phyloP scores from a whole-genome alignment of 2,329 filamentous ascomycete species.

The Apiospora arundinis region DNA sequence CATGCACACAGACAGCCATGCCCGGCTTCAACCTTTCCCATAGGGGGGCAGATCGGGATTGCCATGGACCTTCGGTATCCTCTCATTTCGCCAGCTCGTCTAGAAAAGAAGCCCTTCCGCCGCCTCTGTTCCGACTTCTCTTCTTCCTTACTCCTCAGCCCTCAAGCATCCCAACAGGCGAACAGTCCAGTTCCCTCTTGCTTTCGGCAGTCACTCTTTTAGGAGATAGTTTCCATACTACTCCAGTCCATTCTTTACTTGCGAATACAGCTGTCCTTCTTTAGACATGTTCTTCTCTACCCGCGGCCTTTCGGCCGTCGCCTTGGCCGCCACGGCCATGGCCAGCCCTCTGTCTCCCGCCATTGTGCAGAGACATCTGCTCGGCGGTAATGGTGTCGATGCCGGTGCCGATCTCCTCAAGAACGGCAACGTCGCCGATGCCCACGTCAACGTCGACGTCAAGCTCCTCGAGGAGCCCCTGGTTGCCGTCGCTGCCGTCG shows the following conservation, averaged over 20 bases:
- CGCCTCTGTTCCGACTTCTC: conserved; percentile 3
- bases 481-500: conserved; percentile 35
- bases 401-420: background rate
- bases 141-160: conserved; percentile 14
- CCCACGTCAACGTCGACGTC: conserved; percentile 34
- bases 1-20: too few relatives aligned
- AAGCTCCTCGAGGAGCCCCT: conserved; percentile 42
- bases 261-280: conserved; percentile 28
- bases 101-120: conserved; percentile 11
- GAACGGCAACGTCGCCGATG: conserved; percentile 31
- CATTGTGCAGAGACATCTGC: conserved; percentile 1
- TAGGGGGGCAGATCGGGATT: conserved; percentile 12
- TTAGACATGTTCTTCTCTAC: conserved; percentile 39
- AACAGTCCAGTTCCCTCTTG: conserved; percentile 24
- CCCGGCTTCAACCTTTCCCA: background rate
- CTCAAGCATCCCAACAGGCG: conserved; percentile 18
- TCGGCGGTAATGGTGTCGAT: background rate
- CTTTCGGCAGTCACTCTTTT: conserved; percentile 35
- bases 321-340: conserved; percentile 37
- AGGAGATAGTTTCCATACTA: conserved; percentile 31
- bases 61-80: background rate
- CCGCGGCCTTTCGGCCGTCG: conserved; percentile 38
- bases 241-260: conserved; percentile 42
- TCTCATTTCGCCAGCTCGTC: background rate
- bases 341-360: conserved; percentile 30